A percentile compares a stretch with the other conserved stretches of the same genome.
Conservation (phyloP, 1,284 basidiomycete species). For the Malassezia nana region DNA sequence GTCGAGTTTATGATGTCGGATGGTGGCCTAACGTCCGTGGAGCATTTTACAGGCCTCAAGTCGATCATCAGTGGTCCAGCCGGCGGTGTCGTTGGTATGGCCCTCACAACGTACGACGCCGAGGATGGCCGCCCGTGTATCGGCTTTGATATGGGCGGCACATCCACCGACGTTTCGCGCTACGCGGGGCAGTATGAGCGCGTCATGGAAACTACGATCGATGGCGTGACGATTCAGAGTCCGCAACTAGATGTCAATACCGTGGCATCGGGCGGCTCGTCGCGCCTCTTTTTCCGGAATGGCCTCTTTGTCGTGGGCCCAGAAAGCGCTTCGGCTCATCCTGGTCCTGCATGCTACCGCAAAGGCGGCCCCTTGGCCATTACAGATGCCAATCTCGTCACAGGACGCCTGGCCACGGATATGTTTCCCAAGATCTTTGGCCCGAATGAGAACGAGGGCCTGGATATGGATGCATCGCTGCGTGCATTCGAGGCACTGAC, state of each 20-base stretch:
- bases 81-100: conserved; percentile 78
- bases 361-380: conserved; percentile 46
- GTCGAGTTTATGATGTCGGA: conserved; percentile 48
- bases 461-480: conserved; percentile 58
- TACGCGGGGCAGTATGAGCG: conserved; percentile 75
- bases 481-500: conserved; percentile 60
- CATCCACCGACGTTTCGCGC: conserved; percentile 73
- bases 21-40: conserved; percentile 73
- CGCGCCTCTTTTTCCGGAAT: conserved; percentile 43
- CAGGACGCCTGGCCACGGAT: conserved; percentile 39
- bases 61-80: conserved; percentile 78
- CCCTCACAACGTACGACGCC: conserved; percentile 70
- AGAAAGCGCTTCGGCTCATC: conserved; percentile 43
- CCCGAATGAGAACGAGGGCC: conserved; percentile 66
- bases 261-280: conserved; percentile 42
- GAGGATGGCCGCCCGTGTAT: conserved; percentile 61
- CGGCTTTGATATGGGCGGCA: conserved; percentile 58
- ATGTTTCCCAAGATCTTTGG: conserved; percentile 78
- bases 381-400: conserved; percentile 46
- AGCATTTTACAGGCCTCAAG: conserved; percentile 76
- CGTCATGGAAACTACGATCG: conserved; percentile 81
- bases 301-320: conserved; percentile 44
- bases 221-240: conserved; percentile 75
- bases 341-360: conserved; percentile 44
- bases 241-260: conserved; percentile 57